Evolutionary conservation across 768 basidiomycete species (phyloP), one percentile per base, ranked within the genome.

Genomic region (Pisolithus orientalis): DNA sequence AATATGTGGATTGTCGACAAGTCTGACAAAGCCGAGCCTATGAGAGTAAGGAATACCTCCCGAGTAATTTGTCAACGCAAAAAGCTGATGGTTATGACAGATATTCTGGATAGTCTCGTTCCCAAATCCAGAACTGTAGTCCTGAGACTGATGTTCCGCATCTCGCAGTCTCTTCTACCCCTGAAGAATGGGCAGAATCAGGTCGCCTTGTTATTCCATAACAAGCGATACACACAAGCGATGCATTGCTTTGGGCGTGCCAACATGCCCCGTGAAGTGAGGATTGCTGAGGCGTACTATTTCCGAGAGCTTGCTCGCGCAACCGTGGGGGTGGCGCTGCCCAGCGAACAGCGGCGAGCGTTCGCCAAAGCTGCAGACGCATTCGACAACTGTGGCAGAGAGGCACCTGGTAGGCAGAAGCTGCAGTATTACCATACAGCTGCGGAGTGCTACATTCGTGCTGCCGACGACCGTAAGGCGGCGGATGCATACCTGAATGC

Each of bases 1-100:
- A 83, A 85, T 47, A 60, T 88, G 6, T 85, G 86, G 84, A 80
- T 88, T 17, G 77, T 78, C 1, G 87, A 88, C 61, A 73, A 70
- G 32, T 85, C 84, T 0, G 65, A 71, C 1, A 80, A 75, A 52
- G 71, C 76, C 16, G 75, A 80, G 39, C 75, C 83, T 2, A 81
- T 85, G 79, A 70, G 74, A 57, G 84, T 84, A 46, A 3, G 11
- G n/a, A 5, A 28, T 27, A 9, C 11, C 1, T 5, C 37, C 28
- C 34, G 11, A 34, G 13, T 70, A 32, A 56, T 57, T 16, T 54
- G 57, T 27, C 63, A 62, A 25, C 48, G 68, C 49, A 73, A 62
- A 6, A 51, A 65, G 44, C 48, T 68, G 14, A 64, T 21, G 74
- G 13, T 75, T 17, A 27, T 47, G 48, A 14, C 50, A 86, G 84